Evolutionary conservation across 2,329 filamentous ascomycete genomes (phyloP).

Genomic region (Colletotrichum somersetense): DNA sequence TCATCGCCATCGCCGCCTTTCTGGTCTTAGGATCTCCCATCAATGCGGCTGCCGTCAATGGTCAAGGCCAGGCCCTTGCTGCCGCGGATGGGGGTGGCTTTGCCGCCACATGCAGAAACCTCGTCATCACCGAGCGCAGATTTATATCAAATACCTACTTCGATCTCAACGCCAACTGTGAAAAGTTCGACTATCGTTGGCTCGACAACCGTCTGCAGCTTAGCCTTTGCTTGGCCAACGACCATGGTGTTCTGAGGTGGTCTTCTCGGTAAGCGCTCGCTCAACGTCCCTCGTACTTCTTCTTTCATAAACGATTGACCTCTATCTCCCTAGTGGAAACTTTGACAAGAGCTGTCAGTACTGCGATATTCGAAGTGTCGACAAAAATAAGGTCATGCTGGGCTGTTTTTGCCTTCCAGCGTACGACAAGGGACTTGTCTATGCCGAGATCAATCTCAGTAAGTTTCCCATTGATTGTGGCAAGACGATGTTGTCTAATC

Average conservation of each 20-base stretch:
- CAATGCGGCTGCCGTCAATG: slow-evolving; percentile 2
- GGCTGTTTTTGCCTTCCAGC: slow-evolving; percentile 10
- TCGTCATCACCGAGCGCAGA: slow-evolving; percentile 17
- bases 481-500: neutral
- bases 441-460: slow-evolving; percentile 19
- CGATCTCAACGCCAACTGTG: slow-evolving; percentile 28
- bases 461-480: neutral
- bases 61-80: neutral
- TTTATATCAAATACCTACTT: slow-evolving; percentile 25
- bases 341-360: slow-evolving; percentile 31
- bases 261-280: slow-evolving; percentile 20
- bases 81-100: slow-evolving; percentile 16
- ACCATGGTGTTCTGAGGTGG: slow-evolving; percentile 32
- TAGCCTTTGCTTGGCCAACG: slow-evolving; percentile 38
- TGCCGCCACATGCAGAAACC: slow-evolving; percentile 22
- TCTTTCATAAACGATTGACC: neutral
- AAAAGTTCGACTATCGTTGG: slow-evolving; percentile 14
- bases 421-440: neutral
- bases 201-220: slow-evolving; percentile 34
- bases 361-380: slow-evolving; percentile 32
- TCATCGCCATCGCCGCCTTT: slow-evolving; percentile 9
- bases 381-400: slow-evolving; percentile 4
- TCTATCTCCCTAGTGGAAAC: neutral
- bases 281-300: too few relatives aligned
- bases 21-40: neutral